Evolutionary conservation across 2,329 filamentous ascomycete species (phyloP).

Genomic region (Cryphonectria nitschkei): DNA sequence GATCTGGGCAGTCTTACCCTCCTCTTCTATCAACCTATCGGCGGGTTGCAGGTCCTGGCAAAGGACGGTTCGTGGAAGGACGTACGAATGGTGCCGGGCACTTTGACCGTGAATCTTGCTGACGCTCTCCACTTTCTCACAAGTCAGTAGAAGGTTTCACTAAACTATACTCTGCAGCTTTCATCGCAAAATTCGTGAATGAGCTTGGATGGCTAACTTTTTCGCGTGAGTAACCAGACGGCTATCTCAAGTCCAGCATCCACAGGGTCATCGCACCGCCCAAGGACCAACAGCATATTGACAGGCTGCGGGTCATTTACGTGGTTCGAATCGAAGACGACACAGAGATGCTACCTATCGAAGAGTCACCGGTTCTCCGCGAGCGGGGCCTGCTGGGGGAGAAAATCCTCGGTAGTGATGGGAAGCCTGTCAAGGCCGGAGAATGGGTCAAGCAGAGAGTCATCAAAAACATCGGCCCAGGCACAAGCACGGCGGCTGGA

Average conservation of each 20-base stretch:
- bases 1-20: constrained; percentile 57
- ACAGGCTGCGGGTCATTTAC: constrained; percentile 49
- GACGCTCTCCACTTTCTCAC: constrained; percentile 51
- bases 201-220: too few relatives aligned
- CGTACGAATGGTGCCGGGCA: constrained; percentile 37
- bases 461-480: constrained; percentile 32
- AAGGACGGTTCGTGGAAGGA: constrained; percentile 45
- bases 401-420: constrained; percentile 28
- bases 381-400: constrained; percentile 35
- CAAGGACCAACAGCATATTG: constrained; percentile 42
- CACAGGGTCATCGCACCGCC: constrained; percentile 41
- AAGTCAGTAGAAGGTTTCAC: constrained; percentile 31
- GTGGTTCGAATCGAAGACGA: constrained; percentile 47
- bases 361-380: constrained; percentile 38
- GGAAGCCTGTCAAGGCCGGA: constrained; percentile 36
- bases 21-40: constrained; percentile 59
- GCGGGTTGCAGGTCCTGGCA: constrained; percentile 53
- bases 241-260: constrained; percentile 42
- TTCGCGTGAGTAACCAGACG: constrained; percentile 27
- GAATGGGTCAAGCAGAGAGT: constrained; percentile 38
- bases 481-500: constrained; percentile 19
- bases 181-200: background rate
- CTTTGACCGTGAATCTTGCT: constrained; percentile 53
- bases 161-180: background rate
- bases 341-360: constrained; percentile 36